Evolutionary conservation across 108 stramenopile genomes (phyloP), one percentile per base, ranked within the genome.

Genomic region (Bacterosira constricta): DNA sequence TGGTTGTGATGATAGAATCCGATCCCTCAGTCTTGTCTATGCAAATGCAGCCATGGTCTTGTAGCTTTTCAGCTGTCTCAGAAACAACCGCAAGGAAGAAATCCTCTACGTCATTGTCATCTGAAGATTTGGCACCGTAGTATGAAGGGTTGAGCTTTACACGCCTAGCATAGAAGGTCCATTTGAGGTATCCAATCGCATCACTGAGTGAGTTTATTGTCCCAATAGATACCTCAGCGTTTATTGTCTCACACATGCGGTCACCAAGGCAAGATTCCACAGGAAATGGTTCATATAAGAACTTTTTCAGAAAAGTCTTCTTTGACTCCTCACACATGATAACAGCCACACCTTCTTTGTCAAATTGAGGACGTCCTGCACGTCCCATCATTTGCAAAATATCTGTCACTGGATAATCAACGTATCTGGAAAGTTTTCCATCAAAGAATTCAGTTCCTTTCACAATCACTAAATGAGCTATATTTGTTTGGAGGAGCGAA

Each of bases 361-460:
- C 98, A 73, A 98, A 99, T 46, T 98, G 98, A 23, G 99, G 99
- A 20, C 99, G 82, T 4, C 97, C 97, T 6, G 99, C 99, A 18
- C 99, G 75, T 2, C 99, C 99, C 75, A 98, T 98, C 99, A 99
- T 99, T 82, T 99, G 99, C 29, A 99, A 78, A 6, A 99, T 92
- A 70, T 99, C 99, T 1, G 99, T 99, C 60, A 99, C 89, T 31
- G 98, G 98, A 68, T 99, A 99, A 71, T 99, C 98, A 12, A 98
- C 96, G 83, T 99, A 99, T 27, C 97, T 74, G 4, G 81, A 79
- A 1, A 71, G 41, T 76, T 98, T 97, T 4, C 97, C 98, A 65
- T 99, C 99, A 77, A 95, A 99, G 71, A 87, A 99, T 79, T 99
- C 98, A 9, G 99, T 99, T 32, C 99, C 99, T 87, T 99, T 99